Evolutionary conservation across 176 grass and related monocot genomes (phyloP).

Genomic region (Aegilops bicornis): DNA sequence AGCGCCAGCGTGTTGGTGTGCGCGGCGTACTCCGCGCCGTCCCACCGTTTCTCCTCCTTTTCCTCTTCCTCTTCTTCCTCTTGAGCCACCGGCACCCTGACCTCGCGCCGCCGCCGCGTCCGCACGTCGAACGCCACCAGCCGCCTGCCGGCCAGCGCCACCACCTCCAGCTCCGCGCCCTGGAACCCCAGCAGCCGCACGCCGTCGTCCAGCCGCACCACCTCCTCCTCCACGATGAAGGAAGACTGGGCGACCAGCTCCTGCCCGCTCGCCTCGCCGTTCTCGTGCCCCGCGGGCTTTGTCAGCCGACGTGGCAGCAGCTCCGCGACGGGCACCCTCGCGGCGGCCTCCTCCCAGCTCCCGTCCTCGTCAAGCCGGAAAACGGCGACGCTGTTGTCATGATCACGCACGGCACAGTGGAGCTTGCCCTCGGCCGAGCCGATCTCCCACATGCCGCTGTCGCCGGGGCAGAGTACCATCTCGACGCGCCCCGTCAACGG

Average conservation of each 20-base stretch:
- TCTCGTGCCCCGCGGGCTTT: background rate
- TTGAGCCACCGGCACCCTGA: background rate
- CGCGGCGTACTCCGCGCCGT: slow-evolving; percentile 22
- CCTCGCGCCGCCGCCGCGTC: slow-evolving; percentile 34
- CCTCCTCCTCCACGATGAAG: background rate
- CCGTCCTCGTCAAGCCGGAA: background rate
- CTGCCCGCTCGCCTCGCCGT: background rate
- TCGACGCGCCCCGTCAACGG: background rate
- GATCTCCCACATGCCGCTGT: slow-evolving; percentile 42
- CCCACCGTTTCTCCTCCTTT: background rate
- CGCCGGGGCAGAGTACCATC: background rate
- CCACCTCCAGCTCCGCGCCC: slow-evolving; percentile 39
- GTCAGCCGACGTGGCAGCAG: background rate
- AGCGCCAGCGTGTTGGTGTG: slow-evolving; percentile 67
- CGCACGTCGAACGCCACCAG: slow-evolving; percentile 43
- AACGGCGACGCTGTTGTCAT: background rate
- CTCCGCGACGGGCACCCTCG: slow-evolving; percentile 3
- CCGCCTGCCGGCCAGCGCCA: slow-evolving; percentile 20
- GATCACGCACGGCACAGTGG: slow-evolving; percentile 5
- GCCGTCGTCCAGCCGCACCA: background rate
- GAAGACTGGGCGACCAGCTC: background rate
- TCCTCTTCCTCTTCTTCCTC: background rate
- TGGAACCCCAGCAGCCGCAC: slow-evolving; percentile 54
- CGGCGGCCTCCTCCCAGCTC: slow-evolving; percentile 21
- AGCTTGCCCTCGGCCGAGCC: slow-evolving; percentile 23